phyloP scores from a whole-genome alignment of 257 asterid genomes.

The Leptodermis oblonga region DNA sequence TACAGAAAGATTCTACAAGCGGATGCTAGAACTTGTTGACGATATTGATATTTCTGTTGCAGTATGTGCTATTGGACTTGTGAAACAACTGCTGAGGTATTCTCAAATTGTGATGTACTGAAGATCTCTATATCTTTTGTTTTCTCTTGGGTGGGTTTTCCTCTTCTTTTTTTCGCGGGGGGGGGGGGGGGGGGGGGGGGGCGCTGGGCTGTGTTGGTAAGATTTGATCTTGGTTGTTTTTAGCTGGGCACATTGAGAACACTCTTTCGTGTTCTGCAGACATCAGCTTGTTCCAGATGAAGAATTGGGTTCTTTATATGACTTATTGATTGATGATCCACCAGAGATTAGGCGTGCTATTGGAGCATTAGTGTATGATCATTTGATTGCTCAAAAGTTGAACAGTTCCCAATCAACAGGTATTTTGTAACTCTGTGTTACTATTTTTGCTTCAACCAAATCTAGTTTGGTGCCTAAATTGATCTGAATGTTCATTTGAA shows the following conservation, averaged over 20 bases:
- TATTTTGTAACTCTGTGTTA: constrained; percentile 18
- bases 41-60: constrained; percentile 96
- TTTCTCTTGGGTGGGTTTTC: too few species aligned
- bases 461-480: background rate
- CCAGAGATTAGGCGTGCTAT: constrained; percentile 94
- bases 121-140: background rate
- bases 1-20: constrained; percentile 81
- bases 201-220: background rate
- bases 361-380: constrained; percentile 91
- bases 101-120: background rate
- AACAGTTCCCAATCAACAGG: constrained; percentile 79
- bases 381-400: constrained; percentile 91
- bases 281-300: constrained; percentile 98
- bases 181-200: too few species aligned
- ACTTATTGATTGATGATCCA: constrained; percentile 89
- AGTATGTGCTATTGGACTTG: constrained; percentile 98
- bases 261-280: constrained; percentile 47
- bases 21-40: constrained; percentile 98
- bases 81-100: constrained; percentile 87
- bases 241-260: constrained; percentile 23
- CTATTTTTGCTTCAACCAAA: constrained; percentile 2
- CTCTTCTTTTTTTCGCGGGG: too few species aligned
- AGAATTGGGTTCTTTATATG: constrained; percentile 92
- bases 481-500: constrained; percentile 27
- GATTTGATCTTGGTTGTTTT: background rate